Evolutionary conservation across 495 filamentous ascomycete species (phyloP).

Genomic region (Aspergillus steynii): DNA sequence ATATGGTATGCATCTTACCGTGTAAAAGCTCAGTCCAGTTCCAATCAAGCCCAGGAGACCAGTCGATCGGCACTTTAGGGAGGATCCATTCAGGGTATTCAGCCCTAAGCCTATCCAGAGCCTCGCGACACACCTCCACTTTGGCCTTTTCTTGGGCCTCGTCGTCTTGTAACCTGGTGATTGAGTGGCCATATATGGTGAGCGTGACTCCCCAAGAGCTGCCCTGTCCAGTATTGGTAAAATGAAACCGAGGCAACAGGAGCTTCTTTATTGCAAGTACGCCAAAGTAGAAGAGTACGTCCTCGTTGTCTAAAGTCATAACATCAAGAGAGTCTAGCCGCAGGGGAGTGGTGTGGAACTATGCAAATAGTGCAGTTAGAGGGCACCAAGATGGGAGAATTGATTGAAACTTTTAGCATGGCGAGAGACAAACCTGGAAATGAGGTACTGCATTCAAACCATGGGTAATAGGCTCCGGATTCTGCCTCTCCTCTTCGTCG

Average conservation of each 20-base stretch:
- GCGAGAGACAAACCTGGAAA: neutral
- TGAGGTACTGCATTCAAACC: neutral
- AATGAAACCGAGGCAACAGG: conserved; percentile 29
- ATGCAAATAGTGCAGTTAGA: neutral
- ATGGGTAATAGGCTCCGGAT: neutral
- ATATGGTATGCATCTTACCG: conserved; percentile 23
- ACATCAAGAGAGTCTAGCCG: conserved; percentile 11
- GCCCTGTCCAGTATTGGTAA: conserved; percentile 13
- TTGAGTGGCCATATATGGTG: conserved; percentile 35
- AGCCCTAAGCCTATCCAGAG: conserved; percentile 24
- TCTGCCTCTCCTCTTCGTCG: neutral
- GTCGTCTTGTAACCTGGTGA: conserved; percentile 15
- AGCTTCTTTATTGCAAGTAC: conserved; percentile 25
- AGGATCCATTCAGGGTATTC: conserved; percentile 27
- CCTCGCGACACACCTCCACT: conserved; percentile 28
- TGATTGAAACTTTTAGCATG: neutral
- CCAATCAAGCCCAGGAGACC: conserved; percentile 21
- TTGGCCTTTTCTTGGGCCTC: conserved; percentile 19
- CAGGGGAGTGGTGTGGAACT: neutral
- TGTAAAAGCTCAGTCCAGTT: conserved; percentile 31
- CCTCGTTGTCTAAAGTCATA: conserved; percentile 10
- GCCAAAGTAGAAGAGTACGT: conserved; percentile 37
- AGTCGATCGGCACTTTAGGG: conserved; percentile 27
- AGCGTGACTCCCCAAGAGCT: conserved; percentile 27
- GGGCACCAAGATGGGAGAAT: neutral